Evolutionary conservation across 805 yeast species (phyloP), one percentile per base, ranked within the genome.

Genomic region (Metschnikowia orientalis): DNA sequence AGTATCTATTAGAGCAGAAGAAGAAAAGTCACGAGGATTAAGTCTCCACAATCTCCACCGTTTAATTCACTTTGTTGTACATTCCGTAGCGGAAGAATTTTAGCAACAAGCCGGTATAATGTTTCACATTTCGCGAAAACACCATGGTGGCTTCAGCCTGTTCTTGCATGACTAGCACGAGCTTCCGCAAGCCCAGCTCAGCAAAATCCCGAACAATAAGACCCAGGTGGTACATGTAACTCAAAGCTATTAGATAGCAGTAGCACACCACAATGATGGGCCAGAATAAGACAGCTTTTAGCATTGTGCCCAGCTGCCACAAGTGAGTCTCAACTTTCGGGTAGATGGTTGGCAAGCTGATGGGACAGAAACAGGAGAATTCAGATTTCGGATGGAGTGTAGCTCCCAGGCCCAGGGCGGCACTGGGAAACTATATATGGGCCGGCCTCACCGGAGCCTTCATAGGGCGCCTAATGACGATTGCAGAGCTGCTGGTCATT

Each of bases 11-110:
- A n/a, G n/a, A n/a, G n/a, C n/a, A n/a, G n/a, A n/a, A n/a, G n/a
- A n/a, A n/a, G n/a, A n/a, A n/a, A n/a, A n/a, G n/a, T n/a, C n/a
- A n/a, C n/a, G n/a, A n/a, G n/a, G n/a, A n/a, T n/a, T n/a, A n/a
- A n/a, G n/a, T n/a, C n/a, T n/a, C n/a, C n/a, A n/a, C n/a, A n/a
- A n/a, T n/a, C n/a, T 15, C 13, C 14, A 14, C 24, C 7, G 4
- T n/a, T 35, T 32, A 53, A 36, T 53, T 53, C 11, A 53, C 45
- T 26, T 53, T 53, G 24, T 50, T 50, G 37, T 50, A 50, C 41
- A 51, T 47, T 28, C 46, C 45, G 30, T 51, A 51, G 28, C 46
- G 41, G 25, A 51, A 36, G 22, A 51, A 44, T 14, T 45, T 43
- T 11, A 38, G 36, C 5, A 43, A 28, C 18, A 54, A 38, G 13